Base-by-base conservation (phyloP, 2,329 filamentous ascomycete species). In the Hymenoscyphus linearis region DNA sequence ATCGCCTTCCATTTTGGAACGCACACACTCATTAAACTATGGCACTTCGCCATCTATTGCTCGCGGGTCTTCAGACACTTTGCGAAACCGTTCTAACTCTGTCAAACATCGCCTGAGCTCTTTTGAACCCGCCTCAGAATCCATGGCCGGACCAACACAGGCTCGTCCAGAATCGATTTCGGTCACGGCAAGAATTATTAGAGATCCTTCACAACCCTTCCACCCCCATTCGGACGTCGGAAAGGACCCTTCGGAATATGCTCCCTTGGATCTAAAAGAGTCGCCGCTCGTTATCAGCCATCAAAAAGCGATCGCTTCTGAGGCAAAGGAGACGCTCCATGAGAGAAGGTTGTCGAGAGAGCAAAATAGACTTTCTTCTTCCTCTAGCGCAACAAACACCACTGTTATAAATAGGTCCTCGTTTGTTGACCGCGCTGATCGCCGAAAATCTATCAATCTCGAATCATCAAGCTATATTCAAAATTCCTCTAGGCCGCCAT, bases 151-250 rank as follows among this genome's bases (percentile, higher is more conserved):
- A 44, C 66, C 73, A 6, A 72, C 22, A n/a, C 75, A 77, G 16
- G 79, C 80, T 5, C 78, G 78, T 1, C 82, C 87, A 4, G 90
- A 93, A 69, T 93, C 91, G 0, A 85, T 96, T n/a, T 93, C 92
- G 53, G 92, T 96, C 12, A 95, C 89, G 18, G 90, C 93, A 55
- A 85, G 88, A 57, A 96, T 96, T 65, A 79, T 96, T 40, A 85
- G 91, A 55, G 88, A 89, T 66, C 78, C 82, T 12, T 73, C 72
- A 22, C 77, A 82, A 36, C 73, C 72, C 22, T 75, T 76, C 50
- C 73, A 75, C 4, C 76, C 73, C 61, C 72, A 72, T 22, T 70
- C 77, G 1, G 80, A 82, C 79, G 57, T 69, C 71, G 18, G 67
- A 9, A 72, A 69, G 60, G 65, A 71, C 61, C 65, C 66, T 52